Evolutionary conservation across 2,329 filamentous ascomycete genomes (phyloP).

Genomic region (Penicillium fuscoglaucum): DNA sequence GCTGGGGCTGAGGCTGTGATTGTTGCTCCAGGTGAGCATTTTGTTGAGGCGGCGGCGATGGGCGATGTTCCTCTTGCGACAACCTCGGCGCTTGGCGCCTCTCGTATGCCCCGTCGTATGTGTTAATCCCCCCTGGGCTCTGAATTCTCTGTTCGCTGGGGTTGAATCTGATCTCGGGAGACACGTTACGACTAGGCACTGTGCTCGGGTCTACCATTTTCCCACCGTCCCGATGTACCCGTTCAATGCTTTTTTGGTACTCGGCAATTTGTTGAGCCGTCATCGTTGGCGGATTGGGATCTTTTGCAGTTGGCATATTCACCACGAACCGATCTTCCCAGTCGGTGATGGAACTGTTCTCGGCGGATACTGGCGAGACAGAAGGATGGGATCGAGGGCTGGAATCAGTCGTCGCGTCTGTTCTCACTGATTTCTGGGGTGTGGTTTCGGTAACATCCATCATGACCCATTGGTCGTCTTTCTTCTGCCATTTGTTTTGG

Average conservation of each 20-base stretch:
- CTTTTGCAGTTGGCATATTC: conserved; percentile 46
- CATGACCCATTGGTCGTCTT: conserved; percentile 40
- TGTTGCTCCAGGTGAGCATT: neutral
- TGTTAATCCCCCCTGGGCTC: conserved; percentile 17
- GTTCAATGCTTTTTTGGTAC: conserved; percentile 42
- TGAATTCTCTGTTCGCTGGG: conserved; percentile 26
- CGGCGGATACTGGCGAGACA: conserved; percentile 34
- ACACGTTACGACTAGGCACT: conserved; percentile 31
- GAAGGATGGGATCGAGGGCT: conserved; percentile 31
- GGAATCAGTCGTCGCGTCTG: conserved; percentile 26
- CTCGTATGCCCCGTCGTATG: conserved; percentile 21
- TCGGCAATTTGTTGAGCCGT: conserved; percentile 40
- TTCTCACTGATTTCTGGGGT: conserved; percentile 20
- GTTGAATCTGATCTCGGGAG: conserved; percentile 33
- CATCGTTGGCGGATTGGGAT: conserved; percentile 44
- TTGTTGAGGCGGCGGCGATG: conserved; percentile 3
- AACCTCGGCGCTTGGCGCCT: conserved; percentile 4
- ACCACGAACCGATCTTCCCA: conserved; percentile 47
- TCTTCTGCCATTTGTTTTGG: conserved; percentile 35
- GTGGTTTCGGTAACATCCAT: conserved; percentile 29
- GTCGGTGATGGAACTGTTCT: conserved; percentile 34
- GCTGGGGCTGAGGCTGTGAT: conserved; percentile 2
- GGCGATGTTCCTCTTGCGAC: neutral
- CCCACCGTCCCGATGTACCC: conserved; percentile 31
- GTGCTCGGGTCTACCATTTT: conserved; percentile 35